Base-by-base conservation (phyloP, 306 rosid species). In the Lablab purpureus region DNA sequence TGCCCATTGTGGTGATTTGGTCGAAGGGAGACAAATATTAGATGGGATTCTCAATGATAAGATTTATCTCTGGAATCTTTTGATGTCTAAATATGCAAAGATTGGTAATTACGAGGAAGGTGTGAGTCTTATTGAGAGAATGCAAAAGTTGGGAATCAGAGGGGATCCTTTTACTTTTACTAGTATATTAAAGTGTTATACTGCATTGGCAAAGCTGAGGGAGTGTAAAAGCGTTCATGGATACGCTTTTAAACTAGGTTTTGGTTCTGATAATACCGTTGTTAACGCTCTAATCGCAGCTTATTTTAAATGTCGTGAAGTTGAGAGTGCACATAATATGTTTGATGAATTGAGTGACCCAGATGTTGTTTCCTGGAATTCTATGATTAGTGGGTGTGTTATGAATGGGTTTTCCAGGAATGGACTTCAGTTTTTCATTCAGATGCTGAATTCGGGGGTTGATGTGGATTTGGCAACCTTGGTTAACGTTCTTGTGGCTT, bases 361-460 rank as follows among this genome's bases (percentile, higher is more conserved):
- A 71, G 94, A 94, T 81, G 92, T 90, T 23, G 81, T 94, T 73
- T 85, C 97, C 41, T 62, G 68, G 68, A 62, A 89, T 83, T 91
- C 96, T 4, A 86, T 90, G 97, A 94, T 94, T 43, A 90, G 91
- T 77, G 97, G 92, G 2, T 90, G 50, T 78, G 89, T 84, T n/a
- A 64, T 52, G 66, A 94, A 90, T 62, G 68, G 68, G 7, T 7
- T 30, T 32, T 62, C 45, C 13, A 15, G 14, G n/a, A 32, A 15
- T 8, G 68, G 68, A 62, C 68, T 62, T 17, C 23, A 30, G 23
- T 30, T 62, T 62, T 62, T 62, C 14, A 28, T 10, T 32, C 68
- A 62, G 45, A 62, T 62, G 68, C 68, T 62, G 13, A 15, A 30
- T 62, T 62, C 32, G 43, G 45, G 45, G 68, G 6, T 62, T 30